These are phyloP conservation scores for Asterophora parasitica DNA, from an alignment of 768 basidiomycete genomes.

Conservation along the genomic window DNA sequence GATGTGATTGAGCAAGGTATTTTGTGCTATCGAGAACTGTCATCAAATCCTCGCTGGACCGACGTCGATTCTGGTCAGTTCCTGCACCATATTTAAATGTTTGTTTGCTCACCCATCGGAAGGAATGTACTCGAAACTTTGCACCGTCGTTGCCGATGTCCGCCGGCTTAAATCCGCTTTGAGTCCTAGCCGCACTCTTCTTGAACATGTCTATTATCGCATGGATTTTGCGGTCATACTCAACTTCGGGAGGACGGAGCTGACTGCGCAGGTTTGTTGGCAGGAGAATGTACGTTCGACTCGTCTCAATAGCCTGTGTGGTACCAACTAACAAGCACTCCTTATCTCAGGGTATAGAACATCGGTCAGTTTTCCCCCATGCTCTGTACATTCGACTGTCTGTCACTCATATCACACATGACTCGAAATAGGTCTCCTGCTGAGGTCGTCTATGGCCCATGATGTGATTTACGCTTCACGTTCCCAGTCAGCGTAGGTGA, in stretches of 20 bases:
- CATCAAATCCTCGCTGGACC: constrained; percentile 11
- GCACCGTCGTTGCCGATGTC: constrained; percentile 10
- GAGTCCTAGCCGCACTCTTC: background rate
- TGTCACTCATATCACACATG: no score
- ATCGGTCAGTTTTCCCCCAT: no score
- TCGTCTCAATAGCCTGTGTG: no score
- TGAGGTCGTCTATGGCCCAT: no score
- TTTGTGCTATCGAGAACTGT: constrained; percentile 8
- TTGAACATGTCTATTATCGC: constrained; percentile 9
- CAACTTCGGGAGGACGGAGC: constrained; percentile 19
- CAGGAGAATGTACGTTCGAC: constrained; percentile 16
- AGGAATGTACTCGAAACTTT: constrained; percentile 10
- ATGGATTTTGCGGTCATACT: constrained; percentile 18
- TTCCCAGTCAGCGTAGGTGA: no score
- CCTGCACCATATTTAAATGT: background rate
- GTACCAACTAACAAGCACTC: no score
- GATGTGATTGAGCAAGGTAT: constrained; percentile 6
- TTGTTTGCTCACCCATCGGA: background rate
- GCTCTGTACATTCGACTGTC: no score
- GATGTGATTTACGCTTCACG: no score
- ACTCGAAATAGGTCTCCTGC: no score
- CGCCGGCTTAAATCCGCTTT: constrained; percentile 2
- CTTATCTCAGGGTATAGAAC: no score
- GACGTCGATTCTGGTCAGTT: constrained; percentile 12
- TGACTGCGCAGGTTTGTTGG: constrained; percentile 20